Evolutionary conservation across 805 yeast genomes (phyloP).

Genomic region (Metschnikowia gelsemii): DNA sequence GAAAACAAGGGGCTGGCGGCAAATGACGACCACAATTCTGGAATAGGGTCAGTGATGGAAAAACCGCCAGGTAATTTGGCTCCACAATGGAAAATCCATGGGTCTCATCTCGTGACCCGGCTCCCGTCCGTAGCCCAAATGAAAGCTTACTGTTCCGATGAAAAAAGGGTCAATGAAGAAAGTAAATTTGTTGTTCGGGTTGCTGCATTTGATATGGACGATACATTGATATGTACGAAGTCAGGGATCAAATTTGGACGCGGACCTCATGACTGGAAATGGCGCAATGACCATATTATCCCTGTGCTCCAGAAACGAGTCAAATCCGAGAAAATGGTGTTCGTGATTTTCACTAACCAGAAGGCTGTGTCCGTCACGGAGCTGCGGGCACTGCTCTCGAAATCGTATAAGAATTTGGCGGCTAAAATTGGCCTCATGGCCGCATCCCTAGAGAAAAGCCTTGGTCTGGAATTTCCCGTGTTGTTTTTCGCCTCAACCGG

Average conservation of each 20-base stretch:
- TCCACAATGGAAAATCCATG: conserved; percentile 31
- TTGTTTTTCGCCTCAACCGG: conserved; percentile 66
- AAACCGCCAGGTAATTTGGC: not conserved
- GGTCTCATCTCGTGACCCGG: conserved; percentile 46
- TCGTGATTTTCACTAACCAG: conserved; percentile 85
- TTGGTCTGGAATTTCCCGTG: conserved; percentile 27
- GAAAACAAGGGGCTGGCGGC: not conserved
- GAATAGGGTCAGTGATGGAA: not conserved
- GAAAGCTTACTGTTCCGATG: conserved; percentile 2
- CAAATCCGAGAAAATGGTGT: conserved; percentile 27
- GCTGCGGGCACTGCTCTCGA: conserved; percentile 19
- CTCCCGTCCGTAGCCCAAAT: conserved; percentile 28
- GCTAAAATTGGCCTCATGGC: conserved; percentile 42
- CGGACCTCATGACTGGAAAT: conserved; percentile 71
- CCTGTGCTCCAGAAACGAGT: conserved; percentile 27
- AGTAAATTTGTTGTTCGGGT: too few relatives aligned
- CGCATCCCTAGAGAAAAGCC: conserved; percentile 24
- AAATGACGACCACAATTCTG: not conserved
- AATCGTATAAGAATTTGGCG: conserved; percentile 41
- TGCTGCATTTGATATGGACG: conserved; percentile 85
- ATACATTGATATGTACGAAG: conserved; percentile 67
- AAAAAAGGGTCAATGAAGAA: too few relatives aligned
- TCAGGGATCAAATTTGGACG: conserved; percentile 59
- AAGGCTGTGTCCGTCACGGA: conserved; percentile 56
- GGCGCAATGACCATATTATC: conserved; percentile 32